Percentiles rank a stretch among this genome's conserved stretches.
These are phyloP conservation scores for Ceratocystis smalleyi DNA, from an alignment of 2,329 filamentous ascomycete genomes.

Conservation along the genomic window DNA sequence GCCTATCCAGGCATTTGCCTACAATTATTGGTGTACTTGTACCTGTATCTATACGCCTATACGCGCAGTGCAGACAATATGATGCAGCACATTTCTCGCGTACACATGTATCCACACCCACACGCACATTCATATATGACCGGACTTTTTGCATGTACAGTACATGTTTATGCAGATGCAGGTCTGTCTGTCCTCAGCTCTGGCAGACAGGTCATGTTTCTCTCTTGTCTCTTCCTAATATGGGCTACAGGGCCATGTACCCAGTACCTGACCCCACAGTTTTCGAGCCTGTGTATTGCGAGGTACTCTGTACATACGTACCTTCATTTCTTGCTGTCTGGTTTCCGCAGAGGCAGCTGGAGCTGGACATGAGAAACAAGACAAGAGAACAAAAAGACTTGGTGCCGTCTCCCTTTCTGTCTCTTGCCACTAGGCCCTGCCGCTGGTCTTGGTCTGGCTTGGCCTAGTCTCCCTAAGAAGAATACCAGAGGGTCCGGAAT, in stretches of 20 bases:
- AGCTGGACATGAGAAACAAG: background rate
- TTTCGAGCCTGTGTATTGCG: background rate
- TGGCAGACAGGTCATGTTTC: background rate
- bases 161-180: too few species aligned
- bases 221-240: too few species aligned
- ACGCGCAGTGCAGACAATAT: background rate
- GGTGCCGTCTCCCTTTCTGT: background rate
- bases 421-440: background rate
- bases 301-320: slow-evolving; percentile 5
- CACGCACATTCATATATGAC: background rate
- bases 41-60: background rate
- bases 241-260: background rate
- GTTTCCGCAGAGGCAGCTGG: background rate
- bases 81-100: background rate
- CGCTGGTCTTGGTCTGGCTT: background rate
- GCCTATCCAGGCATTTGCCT: too few species aligned
- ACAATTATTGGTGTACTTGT: too few species aligned
- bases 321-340: background rate
- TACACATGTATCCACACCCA: background rate
- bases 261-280: background rate
- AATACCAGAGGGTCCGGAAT: background rate
- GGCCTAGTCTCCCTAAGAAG: background rate
- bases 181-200: too few species aligned
- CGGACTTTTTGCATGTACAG: background rate
- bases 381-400: too few species aligned